Evolutionary conservation across 2,329 filamentous ascomycete genomes (phyloP), one percentile per base, ranked within the genome.

Genomic region (Sarocladium strictum): DNA sequence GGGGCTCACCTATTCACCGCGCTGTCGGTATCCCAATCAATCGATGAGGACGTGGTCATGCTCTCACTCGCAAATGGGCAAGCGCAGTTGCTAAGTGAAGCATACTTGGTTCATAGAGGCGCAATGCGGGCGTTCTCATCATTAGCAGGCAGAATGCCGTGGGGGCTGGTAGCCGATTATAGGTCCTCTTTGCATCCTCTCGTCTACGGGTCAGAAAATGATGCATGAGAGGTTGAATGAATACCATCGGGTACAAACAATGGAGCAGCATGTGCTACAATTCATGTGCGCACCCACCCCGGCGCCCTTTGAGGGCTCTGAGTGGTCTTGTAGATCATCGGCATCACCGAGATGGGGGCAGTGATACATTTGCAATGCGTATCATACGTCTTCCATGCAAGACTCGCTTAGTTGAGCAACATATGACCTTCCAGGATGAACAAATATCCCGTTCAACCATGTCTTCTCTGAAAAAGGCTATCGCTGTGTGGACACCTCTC

Each of bases 21-120:
- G 43, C 43, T 47, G 43, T 47, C 24, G 43, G 43, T 47, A 47
- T 10, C 29, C 43, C 43, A 47, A 47, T 47, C 43, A 47, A 47
- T 11, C 12, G n/a, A 27, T 15, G 23, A 23, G 10, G 10, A 29
- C 23, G 7, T 3, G 24, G 43, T 47, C 43, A 47, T 47, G 43
- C 43, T 27, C 9, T 27, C 23, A 5, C 24, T 43, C 10, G n/a
- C 12, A n/a, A 27, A 47, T 23, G 43, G 24, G n/a, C 43, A 47
- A 47, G 43, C 24, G 43, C 43, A 21, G 15, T 17, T 43, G n/a
- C 19, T 43, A 17, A 4, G 38, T 17, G 38, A 11, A n/a, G 5
- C n/a, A 5, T n/a, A 7, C n/a, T 10, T 19, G n/a, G 35, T 15
- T 15, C n/a, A 21, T 43, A n/a, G 15, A 38, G 19, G 14, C 11